Evolutionary conservation across 257 asterid species (phyloP).

Genomic region (Marsdenia floribunda): DNA sequence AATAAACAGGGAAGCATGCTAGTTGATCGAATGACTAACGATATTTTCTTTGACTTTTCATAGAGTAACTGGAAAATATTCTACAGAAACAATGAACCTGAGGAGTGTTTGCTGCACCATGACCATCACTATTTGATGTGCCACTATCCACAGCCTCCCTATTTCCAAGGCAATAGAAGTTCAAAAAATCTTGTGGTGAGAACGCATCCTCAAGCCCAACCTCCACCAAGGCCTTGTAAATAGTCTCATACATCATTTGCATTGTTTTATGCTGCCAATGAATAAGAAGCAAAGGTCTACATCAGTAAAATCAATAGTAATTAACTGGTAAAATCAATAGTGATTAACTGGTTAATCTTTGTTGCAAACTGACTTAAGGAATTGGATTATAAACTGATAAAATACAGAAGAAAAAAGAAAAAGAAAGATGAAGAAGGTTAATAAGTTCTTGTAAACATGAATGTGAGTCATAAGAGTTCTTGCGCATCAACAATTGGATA

Average conservation of each 20-base stretch:
- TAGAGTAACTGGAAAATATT: not conserved
- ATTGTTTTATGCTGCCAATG: slow-evolving; percentile 78
- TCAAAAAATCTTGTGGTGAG: slow-evolving; percentile 83
- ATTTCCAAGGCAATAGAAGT: slow-evolving; percentile 90
- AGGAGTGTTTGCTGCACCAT: slow-evolving; percentile 59
- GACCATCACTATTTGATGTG: slow-evolving; percentile 30
- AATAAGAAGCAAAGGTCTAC: not conserved
- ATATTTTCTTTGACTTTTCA: not conserved
- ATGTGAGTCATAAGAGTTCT: not conserved
- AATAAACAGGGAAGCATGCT: not conserved
- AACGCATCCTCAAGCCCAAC: slow-evolving; percentile 82
- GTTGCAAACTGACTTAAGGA: not conserved
- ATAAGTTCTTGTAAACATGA: not conserved
- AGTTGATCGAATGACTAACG: not conserved
- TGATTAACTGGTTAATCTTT: not conserved
- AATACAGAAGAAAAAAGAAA: not conserved
- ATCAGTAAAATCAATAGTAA: not conserved
- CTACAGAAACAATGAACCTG: slow-evolving; percentile 42
- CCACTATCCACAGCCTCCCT: slow-evolving; percentile 57
- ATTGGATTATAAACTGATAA: not conserved
- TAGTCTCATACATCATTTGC: slow-evolving; percentile 99
- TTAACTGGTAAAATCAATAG: not conserved
- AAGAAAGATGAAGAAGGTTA: not conserved
- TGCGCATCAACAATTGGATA: not conserved
- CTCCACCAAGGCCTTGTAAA: slow-evolving; percentile 87